Evolutionary conservation across 2,329 filamentous ascomycete genomes (phyloP), one percentile per base, ranked within the genome.

Genomic region (Botrytis byssoidea): DNA sequence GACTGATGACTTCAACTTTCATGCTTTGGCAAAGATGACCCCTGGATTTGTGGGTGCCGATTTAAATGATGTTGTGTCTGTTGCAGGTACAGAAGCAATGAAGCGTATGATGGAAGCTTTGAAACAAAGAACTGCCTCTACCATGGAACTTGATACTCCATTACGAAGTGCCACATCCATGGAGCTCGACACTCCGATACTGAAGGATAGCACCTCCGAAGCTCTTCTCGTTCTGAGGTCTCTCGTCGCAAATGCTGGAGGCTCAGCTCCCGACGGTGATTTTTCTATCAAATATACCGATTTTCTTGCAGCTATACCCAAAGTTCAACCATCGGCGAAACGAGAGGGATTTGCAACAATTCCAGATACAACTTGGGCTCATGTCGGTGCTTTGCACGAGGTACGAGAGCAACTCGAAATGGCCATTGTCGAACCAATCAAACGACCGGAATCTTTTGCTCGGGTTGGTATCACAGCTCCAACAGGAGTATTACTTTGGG

Each of bases 331-430:
- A 40, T 95, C 93, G 1, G 92, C 92, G 9, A 95, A 95, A 82
- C 91, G 94, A 68, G 95, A 99, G 83, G 96, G 96, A 65, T 99
- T 99, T 82, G 94, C 94, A 20, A 96, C 94, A 0, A 94, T 98
- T 63, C 96, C 96, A 12, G 91, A 95, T 81, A 95, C 96, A 8
- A 97, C 94, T 0, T 99, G 96, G 94, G 86, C 90, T 64, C 92
- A 98, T 79, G 94, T 99, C 70, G 96, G 96, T 74, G 95, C 95
- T 10, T 87, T 99, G 22, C 85, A 89, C 63, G 86, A 86, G n/a
- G 90, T 97, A 7, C 93, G 95, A 55, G 88, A 93, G 74, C 91
- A 96, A 81, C 90, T 99, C 9, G 87, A 92, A 78, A 90, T 91
- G 80, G 93, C 94, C 63, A 97, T 99, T 79, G 93, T 98, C 61